Percentiles rank a stretch among this genome's conserved stretches.
Evolutionary conservation across 805 yeast genomes (phyloP).

Genomic region (Hanseniaspora pseudoguilliermondii): DNA sequence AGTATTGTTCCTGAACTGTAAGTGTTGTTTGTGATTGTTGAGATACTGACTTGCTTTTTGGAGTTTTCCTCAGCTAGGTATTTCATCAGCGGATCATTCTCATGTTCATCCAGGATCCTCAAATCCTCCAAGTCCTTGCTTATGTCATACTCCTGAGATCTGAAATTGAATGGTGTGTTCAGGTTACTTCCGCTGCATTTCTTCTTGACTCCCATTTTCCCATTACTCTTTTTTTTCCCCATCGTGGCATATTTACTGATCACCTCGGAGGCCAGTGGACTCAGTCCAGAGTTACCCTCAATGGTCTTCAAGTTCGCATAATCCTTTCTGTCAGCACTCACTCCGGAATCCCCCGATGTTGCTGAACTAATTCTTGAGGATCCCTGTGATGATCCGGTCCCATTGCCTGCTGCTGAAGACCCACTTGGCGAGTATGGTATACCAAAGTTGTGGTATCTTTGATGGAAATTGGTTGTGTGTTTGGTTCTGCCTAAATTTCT

Average conservation of each 20-base stretch:
- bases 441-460: slow-evolving; percentile 9
- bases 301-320: background rate
- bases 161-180: slow-evolving; percentile 5
- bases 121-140: slow-evolving; percentile 2
- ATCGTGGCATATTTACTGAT: background rate
- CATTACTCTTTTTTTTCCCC: slow-evolving; percentile 3
- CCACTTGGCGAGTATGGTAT: slow-evolving; percentile 3
- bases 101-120: background rate
- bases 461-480: background rate
- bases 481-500: background rate
- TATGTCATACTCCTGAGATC: slow-evolving; percentile 9
- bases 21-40: background rate
- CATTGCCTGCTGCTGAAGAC: background rate
- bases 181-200: background rate
- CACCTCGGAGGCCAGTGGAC: background rate
- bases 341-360: background rate
- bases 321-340: background rate
- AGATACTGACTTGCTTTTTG: slow-evolving; percentile 5
- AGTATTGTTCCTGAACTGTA: background rate
- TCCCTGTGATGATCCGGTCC: background rate
- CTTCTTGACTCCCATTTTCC: background rate
- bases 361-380: background rate
- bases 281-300: background rate
- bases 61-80: background rate
- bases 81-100: background rate